Conservation (phyloP, 2,329 filamentous ascomycete genomes). For the Nemania sp. region DNA sequence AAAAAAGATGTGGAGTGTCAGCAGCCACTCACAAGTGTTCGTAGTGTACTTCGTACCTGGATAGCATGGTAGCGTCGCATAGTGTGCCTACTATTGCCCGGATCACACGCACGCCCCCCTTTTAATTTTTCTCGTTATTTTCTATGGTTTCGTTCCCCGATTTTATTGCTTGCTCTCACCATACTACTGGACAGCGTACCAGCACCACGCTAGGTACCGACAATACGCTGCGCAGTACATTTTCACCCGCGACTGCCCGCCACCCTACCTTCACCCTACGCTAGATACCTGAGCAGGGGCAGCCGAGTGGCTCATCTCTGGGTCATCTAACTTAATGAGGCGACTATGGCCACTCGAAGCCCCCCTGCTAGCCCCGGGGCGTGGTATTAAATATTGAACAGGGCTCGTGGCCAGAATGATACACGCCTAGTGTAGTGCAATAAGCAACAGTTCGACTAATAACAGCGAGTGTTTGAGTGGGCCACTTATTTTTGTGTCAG, state of each 20-base stretch:
- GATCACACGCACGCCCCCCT: constrained; percentile 38
- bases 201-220: neutral
- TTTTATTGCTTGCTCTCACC: constrained; percentile 26
- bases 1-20: constrained; percentile 34
- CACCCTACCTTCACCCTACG: constrained; percentile 12
- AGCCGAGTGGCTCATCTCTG: constrained; percentile 25
- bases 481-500: constrained; percentile 53
- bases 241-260: constrained; percentile 18
- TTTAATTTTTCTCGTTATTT: constrained; percentile 14
- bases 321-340: constrained; percentile 3
- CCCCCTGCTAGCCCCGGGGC: constrained; percentile 27
- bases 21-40: constrained; percentile 30
- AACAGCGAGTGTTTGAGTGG: constrained; percentile 32
- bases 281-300: constrained; percentile 23
- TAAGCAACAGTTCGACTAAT: constrained; percentile 27
- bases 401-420: constrained; percentile 23
- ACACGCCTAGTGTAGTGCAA: neutral
- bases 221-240: neutral
- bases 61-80: no score
- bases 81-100: constrained; percentile 5
- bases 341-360: constrained; percentile 18
- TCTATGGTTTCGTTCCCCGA: constrained; percentile 13
- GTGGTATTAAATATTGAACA: constrained; percentile 37
- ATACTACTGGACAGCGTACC: neutral
- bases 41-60: constrained; percentile 3